These are phyloP conservation scores for Exophiala spinifera DNA, from an alignment of 2,329 filamentous ascomycete genomes.

Conservation along the genomic window DNA sequence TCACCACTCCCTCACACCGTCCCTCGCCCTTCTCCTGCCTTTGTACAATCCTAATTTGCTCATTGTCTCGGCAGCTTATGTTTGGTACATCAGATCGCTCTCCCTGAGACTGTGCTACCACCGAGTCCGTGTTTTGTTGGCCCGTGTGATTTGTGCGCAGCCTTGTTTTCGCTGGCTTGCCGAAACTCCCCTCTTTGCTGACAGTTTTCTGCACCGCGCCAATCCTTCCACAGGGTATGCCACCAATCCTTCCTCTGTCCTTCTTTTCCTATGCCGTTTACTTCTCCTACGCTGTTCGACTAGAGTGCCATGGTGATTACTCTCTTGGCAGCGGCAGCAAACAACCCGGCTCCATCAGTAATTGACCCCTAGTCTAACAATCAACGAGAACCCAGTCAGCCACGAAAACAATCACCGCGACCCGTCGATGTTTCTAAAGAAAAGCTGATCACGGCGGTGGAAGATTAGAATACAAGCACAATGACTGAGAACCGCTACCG, in stretches of 20 bases:
- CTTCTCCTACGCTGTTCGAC: not conserved
- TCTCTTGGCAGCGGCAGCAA: not conserved
- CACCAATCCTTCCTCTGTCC: not conserved
- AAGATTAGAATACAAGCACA: constrained; percentile 1
- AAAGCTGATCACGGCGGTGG: not conserved
- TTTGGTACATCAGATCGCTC: not conserved
- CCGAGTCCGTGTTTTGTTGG: not conserved
- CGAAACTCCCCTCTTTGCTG: not conserved
- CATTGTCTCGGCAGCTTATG: not conserved
- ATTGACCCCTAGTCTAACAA: not conserved
- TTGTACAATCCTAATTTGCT: not conserved
- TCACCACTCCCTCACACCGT: not conserved
- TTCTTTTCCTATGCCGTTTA: not conserved
- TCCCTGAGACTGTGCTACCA: too few relatives aligned
- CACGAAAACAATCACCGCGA: not conserved
- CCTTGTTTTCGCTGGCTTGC: not conserved
- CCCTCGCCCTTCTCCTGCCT: too few relatives aligned
- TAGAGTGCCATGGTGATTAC: not conserved
- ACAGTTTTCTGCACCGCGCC: not conserved
- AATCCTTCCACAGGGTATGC: not conserved
- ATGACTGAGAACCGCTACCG: constrained; percentile 27
- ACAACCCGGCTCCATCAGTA: not conserved
- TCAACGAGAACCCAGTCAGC: not conserved
- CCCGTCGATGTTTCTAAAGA: constrained; percentile 9
- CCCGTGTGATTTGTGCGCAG: not conserved